These are phyloP conservation scores for Nicotiana tomentosiformis DNA, from an alignment of 257 asterid species.

Conservation along the genomic window DNA sequence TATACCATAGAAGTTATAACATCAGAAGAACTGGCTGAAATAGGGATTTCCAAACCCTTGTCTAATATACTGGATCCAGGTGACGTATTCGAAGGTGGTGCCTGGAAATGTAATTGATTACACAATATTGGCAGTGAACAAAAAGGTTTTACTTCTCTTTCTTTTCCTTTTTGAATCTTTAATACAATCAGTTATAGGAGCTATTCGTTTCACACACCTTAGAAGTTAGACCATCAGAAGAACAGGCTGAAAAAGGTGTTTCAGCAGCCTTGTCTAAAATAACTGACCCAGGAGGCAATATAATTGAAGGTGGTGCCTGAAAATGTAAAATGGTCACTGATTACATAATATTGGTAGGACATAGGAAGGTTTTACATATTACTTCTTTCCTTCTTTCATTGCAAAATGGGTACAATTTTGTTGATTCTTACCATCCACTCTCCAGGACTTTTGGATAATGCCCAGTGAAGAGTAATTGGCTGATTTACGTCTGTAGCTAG, in stretches of 20 bases:
- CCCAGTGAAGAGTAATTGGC: slow-evolving; percentile 91
- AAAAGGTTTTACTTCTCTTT: not conserved
- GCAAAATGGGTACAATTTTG: slow-evolving; percentile 10
- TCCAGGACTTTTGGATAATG: slow-evolving; percentile 72
- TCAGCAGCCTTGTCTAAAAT: slow-evolving; percentile 58
- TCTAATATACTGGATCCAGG: slow-evolving; percentile 58
- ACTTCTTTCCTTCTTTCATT: not conserved
- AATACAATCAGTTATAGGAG: slow-evolving; percentile 10
- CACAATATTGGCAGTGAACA: not conserved
- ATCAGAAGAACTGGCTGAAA: slow-evolving; percentile 38
- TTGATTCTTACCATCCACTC: slow-evolving; percentile 75
- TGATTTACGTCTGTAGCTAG: slow-evolving; percentile 78
- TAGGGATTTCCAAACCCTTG: slow-evolving; percentile 58
- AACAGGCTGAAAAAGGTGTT: slow-evolving; percentile 47
- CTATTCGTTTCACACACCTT: slow-evolving; percentile 40
- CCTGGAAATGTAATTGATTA: slow-evolving; percentile 30
- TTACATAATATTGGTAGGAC: not conserved
- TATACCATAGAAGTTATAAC: slow-evolving; percentile 48
- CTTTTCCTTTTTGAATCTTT: not conserved
- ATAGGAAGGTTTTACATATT: not conserved
- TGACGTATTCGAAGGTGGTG: slow-evolving; percentile 64
- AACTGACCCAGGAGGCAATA: slow-evolving; percentile 75
- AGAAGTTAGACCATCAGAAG: slow-evolving; percentile 32
- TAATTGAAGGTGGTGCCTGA: slow-evolving; percentile 73
- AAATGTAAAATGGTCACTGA: not conserved